phyloP scores from a whole-genome alignment of 2,329 filamentous ascomycete genomes.

The Aspergillus proliferans region DNA sequence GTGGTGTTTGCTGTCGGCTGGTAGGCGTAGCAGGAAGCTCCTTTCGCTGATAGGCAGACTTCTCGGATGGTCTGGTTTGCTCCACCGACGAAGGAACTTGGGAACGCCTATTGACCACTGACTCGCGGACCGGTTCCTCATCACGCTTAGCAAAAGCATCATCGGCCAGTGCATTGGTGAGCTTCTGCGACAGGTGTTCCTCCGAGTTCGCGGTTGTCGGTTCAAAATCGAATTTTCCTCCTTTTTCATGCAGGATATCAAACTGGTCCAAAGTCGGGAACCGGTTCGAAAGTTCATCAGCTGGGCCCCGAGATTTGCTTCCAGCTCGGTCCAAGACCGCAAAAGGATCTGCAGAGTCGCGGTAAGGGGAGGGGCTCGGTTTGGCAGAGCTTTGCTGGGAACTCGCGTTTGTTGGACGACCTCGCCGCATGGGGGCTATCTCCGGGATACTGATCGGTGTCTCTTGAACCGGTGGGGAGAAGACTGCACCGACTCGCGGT shows the following conservation, averaged over 20 bases:
- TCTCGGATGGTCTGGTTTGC: conserved; percentile 16
- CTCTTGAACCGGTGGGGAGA: conserved; percentile 66
- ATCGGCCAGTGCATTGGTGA: conserved; percentile 73
- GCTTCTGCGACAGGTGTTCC: conserved; percentile 56
- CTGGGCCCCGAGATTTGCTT: conserved; percentile 43
- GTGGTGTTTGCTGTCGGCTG: conserved; percentile 19
- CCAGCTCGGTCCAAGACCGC: conserved; percentile 70
- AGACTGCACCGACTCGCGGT: conserved; percentile 70
- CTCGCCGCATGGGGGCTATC: conserved; percentile 88
- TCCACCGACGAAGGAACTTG: conserved; percentile 17
- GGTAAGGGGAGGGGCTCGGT: conserved; percentile 62
- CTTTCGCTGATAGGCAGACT: conserved; percentile 13
- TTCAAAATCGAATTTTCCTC: conserved; percentile 78
- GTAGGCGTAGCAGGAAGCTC: conserved; percentile 7
- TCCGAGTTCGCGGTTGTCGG: conserved; percentile 43
- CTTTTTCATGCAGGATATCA: conserved; percentile 77
- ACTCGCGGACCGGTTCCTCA: conserved; percentile 22
- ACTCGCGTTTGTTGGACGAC: conserved; percentile 57
- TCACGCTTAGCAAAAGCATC: conserved; percentile 64
- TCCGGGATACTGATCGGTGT: conserved; percentile 68
- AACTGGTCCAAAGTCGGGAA: conserved; percentile 95
- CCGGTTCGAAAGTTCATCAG: conserved; percentile 74
- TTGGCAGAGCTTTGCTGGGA: conserved; percentile 47
- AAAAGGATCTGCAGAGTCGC: conserved; percentile 75
- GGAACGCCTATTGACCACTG: conserved; percentile 17